A percentile compares a stretch with the other conserved stretches of the same genome.
Evolutionary conservation across 345 rosid genomes (phyloP).

Genomic region (Erodium maritimum): DNA sequence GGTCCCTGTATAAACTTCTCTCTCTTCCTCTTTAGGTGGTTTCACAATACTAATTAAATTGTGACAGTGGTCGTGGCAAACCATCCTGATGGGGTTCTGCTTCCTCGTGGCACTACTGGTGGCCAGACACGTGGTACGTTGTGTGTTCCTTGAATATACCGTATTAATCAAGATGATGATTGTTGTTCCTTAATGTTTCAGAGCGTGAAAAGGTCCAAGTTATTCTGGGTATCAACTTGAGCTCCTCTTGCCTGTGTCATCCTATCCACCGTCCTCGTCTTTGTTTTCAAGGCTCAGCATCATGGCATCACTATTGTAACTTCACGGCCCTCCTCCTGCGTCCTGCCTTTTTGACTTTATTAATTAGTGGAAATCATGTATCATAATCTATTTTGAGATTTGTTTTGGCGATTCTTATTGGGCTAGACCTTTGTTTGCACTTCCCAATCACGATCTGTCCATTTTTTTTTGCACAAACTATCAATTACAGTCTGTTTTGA

Average conservation of each 20-base stretch:
- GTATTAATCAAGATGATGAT: too few species aligned
- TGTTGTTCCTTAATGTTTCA: constrained; percentile 15
- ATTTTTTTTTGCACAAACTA: too few species aligned
- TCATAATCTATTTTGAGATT: too few species aligned
- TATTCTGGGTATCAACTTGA: constrained; percentile 81
- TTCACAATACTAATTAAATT: too few species aligned
- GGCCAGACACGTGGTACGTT: constrained; percentile 71
- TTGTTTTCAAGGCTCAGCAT: constrained; percentile 60
- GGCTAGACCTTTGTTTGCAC: too few species aligned
- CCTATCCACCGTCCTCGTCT: constrained; percentile 61
- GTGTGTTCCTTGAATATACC: not conserved
- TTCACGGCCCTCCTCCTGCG: too few species aligned
- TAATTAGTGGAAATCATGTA: too few species aligned
- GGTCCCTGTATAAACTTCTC: constrained; percentile 71
- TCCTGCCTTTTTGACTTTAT: too few species aligned
- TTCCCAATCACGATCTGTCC: too few species aligned
- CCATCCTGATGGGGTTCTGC: constrained; percentile 72
- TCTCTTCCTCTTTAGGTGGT: too few species aligned
- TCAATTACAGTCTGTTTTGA: too few species aligned
- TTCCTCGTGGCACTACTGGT: constrained; percentile 62
- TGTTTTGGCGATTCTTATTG: too few species aligned
- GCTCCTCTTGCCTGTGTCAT: constrained; percentile 72
- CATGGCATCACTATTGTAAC: constrained; percentile 61
- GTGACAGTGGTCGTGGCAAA: constrained; percentile 97
- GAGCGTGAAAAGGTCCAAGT: constrained; percentile 67